Percentiles rank a stretch among this genome's conserved stretches.
phyloP scores from a whole-genome alignment of 305 asterid species.

The Lippia alba region DNA sequence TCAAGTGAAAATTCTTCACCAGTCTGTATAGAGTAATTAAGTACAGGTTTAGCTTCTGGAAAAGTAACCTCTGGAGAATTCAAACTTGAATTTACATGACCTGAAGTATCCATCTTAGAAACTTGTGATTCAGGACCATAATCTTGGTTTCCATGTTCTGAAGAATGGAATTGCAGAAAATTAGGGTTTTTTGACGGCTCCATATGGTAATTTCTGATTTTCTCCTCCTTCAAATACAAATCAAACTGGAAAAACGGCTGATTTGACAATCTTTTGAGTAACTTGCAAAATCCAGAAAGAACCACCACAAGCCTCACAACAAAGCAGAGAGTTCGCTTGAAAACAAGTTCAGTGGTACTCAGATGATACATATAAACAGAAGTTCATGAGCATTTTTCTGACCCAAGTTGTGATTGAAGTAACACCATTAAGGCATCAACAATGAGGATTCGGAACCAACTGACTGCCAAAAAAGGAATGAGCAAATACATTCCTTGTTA shows the following conservation, averaged over 20 bases:
- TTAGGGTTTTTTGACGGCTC: constrained; percentile 54
- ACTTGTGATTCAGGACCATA: constrained; percentile 52
- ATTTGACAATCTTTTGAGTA: constrained; percentile 41
- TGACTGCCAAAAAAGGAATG: constrained; percentile 34
- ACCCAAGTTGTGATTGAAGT: constrained; percentile 25
- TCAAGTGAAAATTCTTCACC: constrained; percentile 83
- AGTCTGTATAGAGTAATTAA: constrained; percentile 72
- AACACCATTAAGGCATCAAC: constrained; percentile 24
- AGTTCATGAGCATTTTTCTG: constrained; percentile 36
- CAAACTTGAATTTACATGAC: constrained; percentile 48
- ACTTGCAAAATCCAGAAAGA: constrained; percentile 46
- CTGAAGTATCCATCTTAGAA: constrained; percentile 46
- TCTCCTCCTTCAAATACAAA: constrained; percentile 33
- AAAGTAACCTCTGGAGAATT: constrained; percentile 42
- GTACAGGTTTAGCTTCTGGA: constrained; percentile 65
- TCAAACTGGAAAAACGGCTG: constrained; percentile 38
- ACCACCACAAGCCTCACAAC: constrained; percentile 44
- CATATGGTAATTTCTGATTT: constrained; percentile 41
- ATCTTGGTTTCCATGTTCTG: constrained; percentile 50
- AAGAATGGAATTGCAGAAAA: constrained; percentile 41
- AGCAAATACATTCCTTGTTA: constrained; percentile 26
- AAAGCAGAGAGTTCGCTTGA: constrained; percentile 38
- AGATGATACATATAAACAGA: constrained; percentile 38
- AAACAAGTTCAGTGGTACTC: constrained; percentile 39
- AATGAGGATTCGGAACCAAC: constrained; percentile 9